phyloP scores from a whole-genome alignment of 345 rosid genomes.

The Firmiana major region DNA sequence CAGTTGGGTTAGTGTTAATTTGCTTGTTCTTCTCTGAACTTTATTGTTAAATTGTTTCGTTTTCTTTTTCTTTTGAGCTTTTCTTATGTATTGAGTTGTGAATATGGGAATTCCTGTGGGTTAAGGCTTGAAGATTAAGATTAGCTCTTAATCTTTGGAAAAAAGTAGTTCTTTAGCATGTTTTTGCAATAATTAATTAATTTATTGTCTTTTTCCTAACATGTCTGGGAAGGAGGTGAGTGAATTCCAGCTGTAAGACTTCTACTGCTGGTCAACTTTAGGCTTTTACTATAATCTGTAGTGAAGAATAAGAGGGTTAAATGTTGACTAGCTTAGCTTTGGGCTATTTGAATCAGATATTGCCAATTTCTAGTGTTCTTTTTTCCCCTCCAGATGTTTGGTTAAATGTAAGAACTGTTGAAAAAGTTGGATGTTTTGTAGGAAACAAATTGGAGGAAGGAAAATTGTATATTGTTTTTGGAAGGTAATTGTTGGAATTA shows the following conservation, averaged over 20 bases:
- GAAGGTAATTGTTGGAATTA: background rate
- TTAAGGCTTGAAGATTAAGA: background rate
- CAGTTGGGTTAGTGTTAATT: background rate
- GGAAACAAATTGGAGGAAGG: background rate
- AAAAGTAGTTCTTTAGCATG: background rate
- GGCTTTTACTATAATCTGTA: constrained; percentile 1
- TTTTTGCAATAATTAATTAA: background rate
- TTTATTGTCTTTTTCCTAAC: background rate
- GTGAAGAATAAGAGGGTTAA: background rate
- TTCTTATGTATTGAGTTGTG: background rate
- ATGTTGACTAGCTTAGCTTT: background rate
- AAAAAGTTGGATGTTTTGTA: background rate
- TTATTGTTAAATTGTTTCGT: background rate
- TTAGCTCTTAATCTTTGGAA: constrained; percentile 8
- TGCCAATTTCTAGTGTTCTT: background rate
- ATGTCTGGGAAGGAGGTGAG: background rate
- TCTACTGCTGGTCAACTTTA: background rate
- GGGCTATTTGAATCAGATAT: background rate
- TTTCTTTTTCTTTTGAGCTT: background rate
- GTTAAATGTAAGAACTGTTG: background rate
- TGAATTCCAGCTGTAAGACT: background rate
- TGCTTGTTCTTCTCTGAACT: background rate
- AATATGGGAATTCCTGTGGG: background rate
- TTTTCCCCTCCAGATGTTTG: background rate
- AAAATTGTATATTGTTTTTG: background rate